Base-by-base conservation (phyloP, 345 rosid genomes). In the Citrus mangshanensis region DNA sequence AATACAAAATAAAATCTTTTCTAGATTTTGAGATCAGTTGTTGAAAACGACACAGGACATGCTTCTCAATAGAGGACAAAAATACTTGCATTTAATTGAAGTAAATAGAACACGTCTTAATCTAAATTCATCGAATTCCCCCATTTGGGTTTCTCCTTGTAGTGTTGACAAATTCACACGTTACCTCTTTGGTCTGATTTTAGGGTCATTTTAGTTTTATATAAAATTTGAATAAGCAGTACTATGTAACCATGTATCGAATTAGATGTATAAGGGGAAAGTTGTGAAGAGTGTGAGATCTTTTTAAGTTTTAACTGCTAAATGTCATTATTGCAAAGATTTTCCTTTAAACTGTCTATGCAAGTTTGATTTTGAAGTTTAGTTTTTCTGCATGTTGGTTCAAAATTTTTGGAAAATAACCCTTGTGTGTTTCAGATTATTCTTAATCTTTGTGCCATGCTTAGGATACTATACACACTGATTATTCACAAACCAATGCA, bases 41-140 rank as follows among this genome's bases (percentile, higher is more conserved):
- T 49, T 54, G 89, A 86, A 78, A 86, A 55, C 68, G 89, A 86
- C 84, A 68, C 34, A 58, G 74, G 38, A 70, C 70, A 73, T 69
- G 67, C 42, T 49, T 59, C 37, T 68, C 25, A 25, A 10, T 49
- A 81, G 59, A 64, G 21, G 82, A 85, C 83, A 75, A 78, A 68
- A 65, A 19, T 42, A 75, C 70, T 16, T n/a, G n/a, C 58, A 38
- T 22, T 74, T 38, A 18, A 60, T 21, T 3, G 18, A 13, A 25
- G 69, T 70, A 76, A 71, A 73, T 55, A 64, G 55, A 77, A 62
- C 72, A 64, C 3, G 83, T 82, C 83, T 49, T 58, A 13, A 46
- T 13, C 51, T 46, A 46, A 46, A 46, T 46, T 46, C 4, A 12
- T 13, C 18, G 4, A 46, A 12, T 66, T 27, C 24, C 9, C 27